Percentiles rank a stretch among this genome's conserved stretches.
Conservation (phyloP, 2,329 filamentous ascomycete species). For the Cyclaneusma minus region DNA sequence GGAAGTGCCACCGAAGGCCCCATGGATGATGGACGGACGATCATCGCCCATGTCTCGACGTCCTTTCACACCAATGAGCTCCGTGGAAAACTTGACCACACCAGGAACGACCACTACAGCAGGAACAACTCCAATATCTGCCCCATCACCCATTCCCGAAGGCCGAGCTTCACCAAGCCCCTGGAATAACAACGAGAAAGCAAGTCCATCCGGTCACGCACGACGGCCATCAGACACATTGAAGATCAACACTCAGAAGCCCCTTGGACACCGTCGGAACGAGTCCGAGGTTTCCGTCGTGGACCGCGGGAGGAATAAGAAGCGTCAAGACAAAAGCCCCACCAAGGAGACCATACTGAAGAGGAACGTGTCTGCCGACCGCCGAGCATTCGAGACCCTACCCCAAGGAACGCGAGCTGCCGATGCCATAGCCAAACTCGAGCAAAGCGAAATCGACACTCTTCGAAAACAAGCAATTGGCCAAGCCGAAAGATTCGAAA, state of each 20-base stretch:
- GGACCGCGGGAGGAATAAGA: slow-evolving; percentile 45
- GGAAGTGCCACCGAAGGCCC: slow-evolving; percentile 23
- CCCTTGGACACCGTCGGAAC: slow-evolving; percentile 30
- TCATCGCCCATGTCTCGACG: slow-evolving; percentile 29
- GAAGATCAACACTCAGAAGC: slow-evolving; percentile 9
- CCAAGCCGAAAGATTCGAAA: slow-evolving; percentile 47
- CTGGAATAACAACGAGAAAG: slow-evolving; percentile 5
- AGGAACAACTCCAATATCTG: slow-evolving; percentile 3
- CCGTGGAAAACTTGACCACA: slow-evolving; percentile 5
- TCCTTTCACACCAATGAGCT: slow-evolving; percentile 16
- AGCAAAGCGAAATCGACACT: slow-evolving; percentile 29
- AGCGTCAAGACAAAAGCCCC: slow-evolving; percentile 28
- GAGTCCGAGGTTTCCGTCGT: slow-evolving; percentile 44
- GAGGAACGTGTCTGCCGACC: slow-evolving; percentile 26
- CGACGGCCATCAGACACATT: slow-evolving; percentile 12
- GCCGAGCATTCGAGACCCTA: slow-evolving; percentile 42
- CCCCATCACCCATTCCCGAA: slow-evolving; percentile 4
- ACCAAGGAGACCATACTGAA: slow-evolving; percentile 21
- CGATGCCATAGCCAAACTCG: slow-evolving; percentile 34
- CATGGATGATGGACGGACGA: slow-evolving; percentile 26
- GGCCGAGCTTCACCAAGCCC: slow-evolving; percentile 11
- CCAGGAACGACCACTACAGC: slow-evolving; percentile 9
- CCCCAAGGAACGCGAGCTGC: slow-evolving; percentile 38
- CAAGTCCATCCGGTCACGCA: slow-evolving; percentile 7
- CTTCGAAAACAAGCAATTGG: slow-evolving; percentile 45